Evolutionary conservation across 2,329 filamentous ascomycete species (phyloP).

Genomic region (Diaporthe velutina): DNA sequence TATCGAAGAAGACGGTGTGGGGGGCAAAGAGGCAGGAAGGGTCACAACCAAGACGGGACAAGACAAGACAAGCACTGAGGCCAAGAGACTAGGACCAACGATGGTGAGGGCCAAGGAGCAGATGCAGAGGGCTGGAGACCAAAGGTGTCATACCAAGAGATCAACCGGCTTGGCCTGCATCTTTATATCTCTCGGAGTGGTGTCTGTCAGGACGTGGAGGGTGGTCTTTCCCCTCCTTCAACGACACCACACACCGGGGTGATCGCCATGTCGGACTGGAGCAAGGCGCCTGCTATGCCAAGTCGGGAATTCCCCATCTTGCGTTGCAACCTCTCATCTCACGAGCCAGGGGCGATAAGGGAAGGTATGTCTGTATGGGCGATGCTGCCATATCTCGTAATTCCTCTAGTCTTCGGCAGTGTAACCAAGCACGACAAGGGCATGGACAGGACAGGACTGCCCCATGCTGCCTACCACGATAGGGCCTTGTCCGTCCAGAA

Average conservation of each 20-base stretch:
- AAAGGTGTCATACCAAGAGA: neutral
- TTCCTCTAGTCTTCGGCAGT: constrained; percentile 17
- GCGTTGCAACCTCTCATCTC: constrained; percentile 7
- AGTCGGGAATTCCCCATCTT: constrained; percentile 11
- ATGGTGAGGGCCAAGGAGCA: constrained; percentile 32
- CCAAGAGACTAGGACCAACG: constrained; percentile 22
- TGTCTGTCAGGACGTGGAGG: neutral
- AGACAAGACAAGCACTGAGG: constrained; percentile 25
- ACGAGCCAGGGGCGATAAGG: constrained; percentile 21
- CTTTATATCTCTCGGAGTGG: constrained; percentile 27
- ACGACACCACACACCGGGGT: neutral
- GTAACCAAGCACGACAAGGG: constrained; percentile 19
- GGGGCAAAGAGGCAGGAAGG: constrained; percentile 3
- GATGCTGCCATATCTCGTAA: constrained; percentile 29
- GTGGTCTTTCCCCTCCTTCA: neutral
- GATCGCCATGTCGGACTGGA: constrained; percentile 7
- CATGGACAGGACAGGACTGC: neutral
- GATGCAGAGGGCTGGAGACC: constrained; percentile 14
- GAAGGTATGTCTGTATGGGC: neutral
- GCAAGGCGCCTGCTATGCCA: constrained; percentile 1
- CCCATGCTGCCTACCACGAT: neutral
- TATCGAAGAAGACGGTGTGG: neutral
- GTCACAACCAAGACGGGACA: constrained; percentile 25
- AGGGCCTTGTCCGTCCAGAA: neutral
- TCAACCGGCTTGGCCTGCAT: constrained; percentile 13